Conservation (phyloP, 257 asterid species). For the Paraleonurus japonicus region DNA sequence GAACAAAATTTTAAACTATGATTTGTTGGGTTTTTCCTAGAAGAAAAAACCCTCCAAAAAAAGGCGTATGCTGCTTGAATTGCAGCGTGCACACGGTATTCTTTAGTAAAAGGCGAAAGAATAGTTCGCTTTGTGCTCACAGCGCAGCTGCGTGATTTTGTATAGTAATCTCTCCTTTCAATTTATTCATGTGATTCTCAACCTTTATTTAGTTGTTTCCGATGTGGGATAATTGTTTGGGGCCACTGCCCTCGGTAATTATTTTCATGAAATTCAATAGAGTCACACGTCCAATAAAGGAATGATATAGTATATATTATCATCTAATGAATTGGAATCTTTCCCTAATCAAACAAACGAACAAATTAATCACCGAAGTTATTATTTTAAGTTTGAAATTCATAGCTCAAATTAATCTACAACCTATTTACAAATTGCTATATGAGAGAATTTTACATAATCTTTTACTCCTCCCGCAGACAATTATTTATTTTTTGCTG, state of each 20-base stretch:
- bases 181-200: background rate
- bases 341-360: no score
- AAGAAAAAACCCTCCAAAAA: constrained; percentile 6
- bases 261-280: no score
- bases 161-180: background rate
- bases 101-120: constrained; percentile 35
- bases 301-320: no score
- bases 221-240: background rate
- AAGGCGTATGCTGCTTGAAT: constrained; percentile 13
- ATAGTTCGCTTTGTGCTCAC: constrained; percentile 27
- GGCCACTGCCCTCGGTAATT: background rate
- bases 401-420: no score
- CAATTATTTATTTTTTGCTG: no score
- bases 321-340: no score
- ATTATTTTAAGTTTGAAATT: no score
- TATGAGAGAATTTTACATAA: no score
- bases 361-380: no score
- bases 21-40: background rate
- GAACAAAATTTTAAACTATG: background rate
- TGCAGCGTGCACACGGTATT: constrained; percentile 32
- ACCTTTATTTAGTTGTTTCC: background rate
- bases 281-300: background rate
- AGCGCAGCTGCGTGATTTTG: background rate
- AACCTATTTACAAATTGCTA: no score
- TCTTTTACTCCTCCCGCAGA: no score